Base-by-base conservation (phyloP, 202 grass and related monocot species). In the Musa balbisiana region DNA sequence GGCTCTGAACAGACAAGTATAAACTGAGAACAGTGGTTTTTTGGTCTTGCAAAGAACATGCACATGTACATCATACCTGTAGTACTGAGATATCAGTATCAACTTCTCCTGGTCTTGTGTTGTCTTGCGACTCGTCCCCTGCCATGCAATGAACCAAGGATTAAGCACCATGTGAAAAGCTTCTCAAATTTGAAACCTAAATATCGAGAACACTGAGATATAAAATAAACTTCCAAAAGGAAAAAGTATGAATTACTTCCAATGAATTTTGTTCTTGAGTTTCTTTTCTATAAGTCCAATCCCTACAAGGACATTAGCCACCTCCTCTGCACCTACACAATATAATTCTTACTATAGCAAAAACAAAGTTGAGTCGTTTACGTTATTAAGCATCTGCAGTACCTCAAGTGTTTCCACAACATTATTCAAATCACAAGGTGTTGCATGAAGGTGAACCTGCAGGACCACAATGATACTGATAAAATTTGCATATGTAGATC, bases 301-400 rank as follows among this genome's bases (percentile, higher is more conserved):
- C 85, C 91, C 95, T 94, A 92, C 95, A 67, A 98, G 95, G 60
- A 98, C 95, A 82, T 98, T 98, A 73, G 91, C 25, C 89, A 83
- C 62, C 95, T 84, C 79, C 94, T 98, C 60, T 87, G 78, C 72
- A 98, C 91, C 95, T 99, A 79, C 53, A 86, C 62, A 59, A 72
- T 65, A 80, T 53, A 67, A 79, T 58, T n/a, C 29, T 80, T 73
- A 16, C 6, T 27, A 64, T 24, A 80, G 15, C 1, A 23, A 13
- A 22, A 21, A 58, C 19, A 10, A 72, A 73, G 49, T 49, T 51
- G 2, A 60, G 19, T 9, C 12, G 25, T 13, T 52, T 64, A 29
- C 58, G 26, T 5, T 55, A 55, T 51, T 26, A 26, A 12, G 11
- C 22, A 73, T 73, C 11, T 55, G 51, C 22, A 55, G 21, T 74